A percentile compares a stretch with the other conserved stretches of the same genome.
Conservation (phyloP, 2,329 filamentous ascomycete species). For the Sclerotinia nivalis region DNA sequence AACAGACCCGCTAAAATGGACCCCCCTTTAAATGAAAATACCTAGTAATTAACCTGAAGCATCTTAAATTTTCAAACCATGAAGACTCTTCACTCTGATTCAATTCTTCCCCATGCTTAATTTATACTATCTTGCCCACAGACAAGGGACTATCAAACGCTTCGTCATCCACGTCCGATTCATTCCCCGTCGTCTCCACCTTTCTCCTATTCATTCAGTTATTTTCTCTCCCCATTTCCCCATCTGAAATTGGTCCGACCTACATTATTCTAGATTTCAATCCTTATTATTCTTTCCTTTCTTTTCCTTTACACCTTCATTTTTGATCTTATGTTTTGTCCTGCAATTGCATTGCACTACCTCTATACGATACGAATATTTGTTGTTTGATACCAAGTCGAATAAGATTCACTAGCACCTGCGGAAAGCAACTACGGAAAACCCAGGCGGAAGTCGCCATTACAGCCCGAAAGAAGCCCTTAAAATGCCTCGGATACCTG, state of each 20-base stretch:
- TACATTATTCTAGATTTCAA: not conserved
- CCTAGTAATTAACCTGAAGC: constrained; percentile 3
- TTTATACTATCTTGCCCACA: not conserved
- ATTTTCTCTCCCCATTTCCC: not conserved
- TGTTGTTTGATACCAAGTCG: not conserved
- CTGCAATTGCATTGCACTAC: constrained; percentile 1
- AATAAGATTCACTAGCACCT: not conserved
- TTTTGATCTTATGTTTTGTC: not conserved
- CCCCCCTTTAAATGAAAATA: constrained; percentile 9
- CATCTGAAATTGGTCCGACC: not conserved
- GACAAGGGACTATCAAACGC: constrained; percentile 11
- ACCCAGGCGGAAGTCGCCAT: constrained; percentile 3
- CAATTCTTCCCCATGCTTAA: not conserved
- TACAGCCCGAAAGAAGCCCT: not conserved
- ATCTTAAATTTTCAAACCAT: not conserved
- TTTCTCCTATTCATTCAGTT: constrained; percentile 18
- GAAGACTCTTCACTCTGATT: not conserved
- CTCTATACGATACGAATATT: not conserved
- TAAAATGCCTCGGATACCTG: constrained; percentile 21
- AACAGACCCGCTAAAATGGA: not conserved
- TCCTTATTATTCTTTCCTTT: not conserved
- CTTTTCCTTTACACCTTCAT: not conserved
- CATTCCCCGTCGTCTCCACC: constrained; percentile 12
- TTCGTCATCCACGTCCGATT: constrained; percentile 10
- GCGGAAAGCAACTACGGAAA: not conserved